Base-by-base conservation (phyloP, 192 early-diverging fungal species). In the Podila clonocystis region DNA sequence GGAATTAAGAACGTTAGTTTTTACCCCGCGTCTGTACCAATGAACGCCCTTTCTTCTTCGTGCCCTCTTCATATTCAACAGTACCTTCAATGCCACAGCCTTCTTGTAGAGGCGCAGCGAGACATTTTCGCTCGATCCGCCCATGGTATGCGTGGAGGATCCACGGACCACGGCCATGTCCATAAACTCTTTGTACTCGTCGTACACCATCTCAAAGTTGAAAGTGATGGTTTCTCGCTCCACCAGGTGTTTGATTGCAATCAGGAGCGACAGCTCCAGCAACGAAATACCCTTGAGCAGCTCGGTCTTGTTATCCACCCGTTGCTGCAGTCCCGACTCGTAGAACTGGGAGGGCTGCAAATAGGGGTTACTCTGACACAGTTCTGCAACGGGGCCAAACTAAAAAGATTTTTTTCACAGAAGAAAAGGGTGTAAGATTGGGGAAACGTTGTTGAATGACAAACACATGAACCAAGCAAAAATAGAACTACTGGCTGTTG, bases 201-300 rank as follows among this genome's bases (percentile, higher is more conserved):
- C 93, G 74, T 95, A 95, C 6, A 96, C 90, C 95, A 98, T 97
- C 77, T 95, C 94, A 87, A 98, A 98, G 68, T 96, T 98, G 74
- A 95, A 97, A 24, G 85, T 82, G 58, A 71, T 72, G n/a, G 85
- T 90, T 55, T 93, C 91, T 24, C 88, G 87, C 12, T 88, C 85
- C 22, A 93, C 75, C 49, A 95, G 71, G 30, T 94, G 89, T 66
- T 90, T 90, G 87, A 95, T 95, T 4, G 93, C 89, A 34, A 96
- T 87, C 57, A 98, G 78, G 13, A 98, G 83, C 26, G 86, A 89
- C 15, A 97, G 82, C 80, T 97, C 95, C 5, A 98, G 88, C 45
- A 95, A 65, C 0, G 95, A 94, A 29, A 96, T 85, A 30, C 88
- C 93, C 71, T 86, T 87, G 50, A 87, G 72, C 12, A 92, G 50